phyloP scores from a whole-genome alignment of 192 early-diverging fungal genomes.

The Coemansia sp. region DNA sequence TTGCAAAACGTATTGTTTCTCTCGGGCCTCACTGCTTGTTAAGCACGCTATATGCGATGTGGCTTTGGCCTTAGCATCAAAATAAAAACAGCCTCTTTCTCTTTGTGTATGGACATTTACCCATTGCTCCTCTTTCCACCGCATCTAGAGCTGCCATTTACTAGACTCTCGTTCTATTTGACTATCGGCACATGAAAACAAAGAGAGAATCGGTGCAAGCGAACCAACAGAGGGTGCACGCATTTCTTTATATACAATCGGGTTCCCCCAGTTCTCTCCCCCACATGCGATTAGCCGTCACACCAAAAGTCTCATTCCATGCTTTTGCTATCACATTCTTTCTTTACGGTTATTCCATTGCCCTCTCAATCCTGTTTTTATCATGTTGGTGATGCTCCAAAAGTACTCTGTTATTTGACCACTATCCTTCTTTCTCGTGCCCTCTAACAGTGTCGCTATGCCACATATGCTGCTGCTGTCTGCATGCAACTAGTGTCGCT shows the following conservation, averaged over 20 bases:
- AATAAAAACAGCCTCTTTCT: no score
- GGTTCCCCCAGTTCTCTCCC: not conserved
- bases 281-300: not conserved
- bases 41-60: not conserved
- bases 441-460: not conserved
- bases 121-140: not conserved
- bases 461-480: not conserved
- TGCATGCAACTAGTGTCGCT: constrained; percentile 3
- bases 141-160: not conserved
- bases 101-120: not conserved
- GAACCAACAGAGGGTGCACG: not conserved
- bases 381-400: no score
- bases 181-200: not conserved
- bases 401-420: no score
- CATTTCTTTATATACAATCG: not conserved
- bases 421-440: no score
- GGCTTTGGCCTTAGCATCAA: not conserved
- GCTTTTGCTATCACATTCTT: no score
- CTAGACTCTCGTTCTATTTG: not conserved
- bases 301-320: no score
- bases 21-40: not conserved
- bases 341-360: no score
- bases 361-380: no score
- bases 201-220: not conserved
- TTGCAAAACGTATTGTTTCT: not conserved